These are phyloP conservation scores for Podila verticillata DNA, from an alignment of 192 early-diverging fungal species.

Conservation along the genomic window DNA sequence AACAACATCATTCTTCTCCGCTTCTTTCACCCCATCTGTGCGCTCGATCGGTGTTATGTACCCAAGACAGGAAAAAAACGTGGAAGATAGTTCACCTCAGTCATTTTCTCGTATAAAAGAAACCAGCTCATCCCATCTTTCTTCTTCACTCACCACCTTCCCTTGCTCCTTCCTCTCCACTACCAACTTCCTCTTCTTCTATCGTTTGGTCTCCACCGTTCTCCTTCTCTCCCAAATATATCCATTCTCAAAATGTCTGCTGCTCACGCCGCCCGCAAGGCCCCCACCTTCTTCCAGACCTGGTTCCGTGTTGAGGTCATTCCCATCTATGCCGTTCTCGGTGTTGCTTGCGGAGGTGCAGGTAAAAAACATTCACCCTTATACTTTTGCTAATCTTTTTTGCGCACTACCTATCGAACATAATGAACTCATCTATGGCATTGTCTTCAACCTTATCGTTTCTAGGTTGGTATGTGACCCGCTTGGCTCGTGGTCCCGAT, in stretches of 20 bases:
- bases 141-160: neutral
- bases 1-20: too few relatives aligned
- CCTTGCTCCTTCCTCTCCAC: neutral
- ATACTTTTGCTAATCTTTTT: neutral
- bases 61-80: too few relatives aligned
- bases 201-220: neutral
- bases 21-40: too few relatives aligned
- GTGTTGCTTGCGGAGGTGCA: conserved; percentile 34
- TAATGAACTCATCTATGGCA: neutral
- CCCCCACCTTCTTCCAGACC: conserved; percentile 37
- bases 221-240: neutral
- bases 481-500: conserved; percentile 68
- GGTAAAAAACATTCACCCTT: neutral
- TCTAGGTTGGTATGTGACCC: conserved; percentile 60
- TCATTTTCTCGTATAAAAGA: too few relatives aligned
- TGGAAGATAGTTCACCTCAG: too few relatives aligned
- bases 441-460: neutral
- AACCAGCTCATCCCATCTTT: too few relatives aligned
- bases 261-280: conserved; percentile 52
- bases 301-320: conserved; percentile 60
- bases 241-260: conserved; percentile 49
- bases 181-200: too few relatives aligned
- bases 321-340: conserved; percentile 56
- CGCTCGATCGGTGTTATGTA: too few relatives aligned
- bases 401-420: neutral